Evolutionary conservation across 768 basidiomycete genomes (phyloP).

Genomic region (Tylopilus vinaceipallidus): DNA sequence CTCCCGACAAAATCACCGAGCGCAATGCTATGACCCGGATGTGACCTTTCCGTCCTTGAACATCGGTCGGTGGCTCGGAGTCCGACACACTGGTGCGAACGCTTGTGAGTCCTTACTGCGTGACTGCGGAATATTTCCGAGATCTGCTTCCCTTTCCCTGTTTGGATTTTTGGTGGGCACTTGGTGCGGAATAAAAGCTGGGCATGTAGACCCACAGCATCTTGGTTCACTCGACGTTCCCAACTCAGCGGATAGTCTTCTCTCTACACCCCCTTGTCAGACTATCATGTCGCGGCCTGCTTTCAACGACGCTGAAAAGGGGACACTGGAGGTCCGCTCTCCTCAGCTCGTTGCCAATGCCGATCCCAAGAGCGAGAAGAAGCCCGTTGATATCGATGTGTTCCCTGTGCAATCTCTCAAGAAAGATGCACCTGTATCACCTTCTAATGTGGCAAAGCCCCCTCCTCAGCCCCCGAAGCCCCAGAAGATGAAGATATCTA

Average conservation of each 20-base stretch:
- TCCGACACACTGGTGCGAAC: conserved; percentile 11
- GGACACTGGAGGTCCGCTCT: conserved; percentile 46
- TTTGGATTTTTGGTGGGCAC: conserved; percentile 6
- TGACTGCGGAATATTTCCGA: conserved; percentile 15
- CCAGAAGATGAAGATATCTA: conserved; percentile 55
- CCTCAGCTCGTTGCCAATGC: conserved; percentile 29
- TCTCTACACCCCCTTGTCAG: conserved; percentile 9
- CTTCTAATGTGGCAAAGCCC: conserved; percentile 36
- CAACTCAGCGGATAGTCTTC: conserved; percentile 12
- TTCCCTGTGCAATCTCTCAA: conserved; percentile 38
- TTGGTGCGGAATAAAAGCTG: conserved; percentile 24
- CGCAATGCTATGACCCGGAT: conserved; percentile 3
- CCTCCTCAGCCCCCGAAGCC: conserved; percentile 37
- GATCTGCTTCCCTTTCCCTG: conserved; percentile 12
- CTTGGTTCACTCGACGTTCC: conserved; percentile 1
- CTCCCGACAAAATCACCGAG: conserved; percentile 10
- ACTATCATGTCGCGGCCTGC: conserved; percentile 43
- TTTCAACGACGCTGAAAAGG: conserved; percentile 59
- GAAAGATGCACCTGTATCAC: conserved; percentile 39
- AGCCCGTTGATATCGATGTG: conserved; percentile 29
- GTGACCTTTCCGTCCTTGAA: conserved; percentile 1
- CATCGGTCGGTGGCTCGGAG: conserved; percentile 12
- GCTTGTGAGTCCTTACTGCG: conserved; percentile 8
- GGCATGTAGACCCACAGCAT: not conserved
- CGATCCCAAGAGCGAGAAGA: conserved; percentile 39